Conservation (phyloP, 176 grass and related monocot genomes). For the Saccharum spontaneum region DNA sequence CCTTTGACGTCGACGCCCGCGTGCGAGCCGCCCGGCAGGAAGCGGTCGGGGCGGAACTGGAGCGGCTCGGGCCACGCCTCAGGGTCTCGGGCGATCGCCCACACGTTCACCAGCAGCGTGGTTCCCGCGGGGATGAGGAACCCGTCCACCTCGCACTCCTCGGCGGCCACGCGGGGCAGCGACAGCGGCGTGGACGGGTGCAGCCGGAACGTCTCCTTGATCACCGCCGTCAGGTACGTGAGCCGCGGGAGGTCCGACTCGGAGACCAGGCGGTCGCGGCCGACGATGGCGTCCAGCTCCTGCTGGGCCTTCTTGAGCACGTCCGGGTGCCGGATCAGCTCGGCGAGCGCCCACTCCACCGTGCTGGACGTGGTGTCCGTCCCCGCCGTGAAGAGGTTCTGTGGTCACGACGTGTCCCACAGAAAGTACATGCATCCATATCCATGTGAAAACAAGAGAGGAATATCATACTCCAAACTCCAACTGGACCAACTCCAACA, state of each 20-base stretch:
- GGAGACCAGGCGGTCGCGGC: background rate
- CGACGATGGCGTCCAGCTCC: background rate
- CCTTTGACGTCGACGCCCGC: background rate
- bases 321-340: conserved; percentile 14
- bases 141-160: conserved; percentile 15
- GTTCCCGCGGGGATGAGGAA: background rate
- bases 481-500: no score
- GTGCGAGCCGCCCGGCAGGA: background rate
- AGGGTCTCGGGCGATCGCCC: background rate
- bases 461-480: no score
- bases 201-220: conserved; percentile 18
- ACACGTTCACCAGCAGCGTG: conserved; percentile 24
- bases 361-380: conserved; percentile 6
- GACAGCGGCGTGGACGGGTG: conserved; percentile 22
- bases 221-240: background rate
- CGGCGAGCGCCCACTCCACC: conserved; percentile 10
- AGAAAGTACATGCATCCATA: no score
- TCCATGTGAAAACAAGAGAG: no score
- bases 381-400: no score
- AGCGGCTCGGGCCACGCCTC: background rate
- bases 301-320: background rate
- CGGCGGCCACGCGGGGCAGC: conserved; percentile 3
- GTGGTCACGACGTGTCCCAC: no score
- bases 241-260: background rate
- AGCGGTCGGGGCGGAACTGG: background rate